phyloP scores from a whole-genome alignment of 495 filamentous ascomycete genomes.

The Astrocystis sublimbata region DNA sequence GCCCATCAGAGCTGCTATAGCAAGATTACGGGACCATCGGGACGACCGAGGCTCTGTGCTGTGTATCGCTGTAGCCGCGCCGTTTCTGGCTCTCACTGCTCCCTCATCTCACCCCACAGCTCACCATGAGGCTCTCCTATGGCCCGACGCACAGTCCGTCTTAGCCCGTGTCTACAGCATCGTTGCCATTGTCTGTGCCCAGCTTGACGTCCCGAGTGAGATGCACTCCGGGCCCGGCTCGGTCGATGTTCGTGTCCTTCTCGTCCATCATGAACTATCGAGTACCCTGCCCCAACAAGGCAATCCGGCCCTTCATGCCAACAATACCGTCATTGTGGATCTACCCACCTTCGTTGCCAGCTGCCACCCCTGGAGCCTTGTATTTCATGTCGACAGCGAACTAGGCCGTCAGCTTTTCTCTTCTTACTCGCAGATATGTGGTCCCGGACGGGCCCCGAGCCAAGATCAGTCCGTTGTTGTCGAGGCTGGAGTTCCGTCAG shows the following conservation, averaged over 20 bases:
- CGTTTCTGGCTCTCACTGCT: constrained; percentile 50
- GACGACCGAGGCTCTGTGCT: constrained; percentile 44
- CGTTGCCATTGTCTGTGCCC: constrained; percentile 64
- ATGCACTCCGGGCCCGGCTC: constrained; percentile 61
- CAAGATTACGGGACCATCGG: constrained; percentile 36
- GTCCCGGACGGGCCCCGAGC: constrained; percentile 46
- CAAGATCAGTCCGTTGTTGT: constrained; percentile 47
- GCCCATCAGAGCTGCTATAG: constrained; percentile 49
- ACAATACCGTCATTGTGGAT: constrained; percentile 61
- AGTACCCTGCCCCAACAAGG: constrained; percentile 32
- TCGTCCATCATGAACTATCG: constrained; percentile 62
- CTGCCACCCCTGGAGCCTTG: constrained; percentile 64
- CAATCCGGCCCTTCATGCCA: constrained; percentile 34
- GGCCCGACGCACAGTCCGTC: constrained; percentile 62
- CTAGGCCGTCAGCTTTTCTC: constrained; percentile 51
- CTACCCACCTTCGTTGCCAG: constrained; percentile 65
- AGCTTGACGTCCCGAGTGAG: constrained; percentile 61
- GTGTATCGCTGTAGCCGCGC: constrained; percentile 55
- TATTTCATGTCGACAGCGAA: constrained; percentile 67
- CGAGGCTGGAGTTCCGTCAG: constrained; percentile 49
- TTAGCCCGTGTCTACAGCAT: constrained; percentile 79
- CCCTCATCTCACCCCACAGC: constrained; percentile 30
- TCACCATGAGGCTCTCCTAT: constrained; percentile 58
- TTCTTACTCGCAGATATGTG: constrained; percentile 43
- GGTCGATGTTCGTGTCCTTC: constrained; percentile 74